Percentiles rank a stretch among this genome's conserved stretches.
phyloP scores from a whole-genome alignment of 208 protist species.

The Wallacemonas sp. region DNA sequence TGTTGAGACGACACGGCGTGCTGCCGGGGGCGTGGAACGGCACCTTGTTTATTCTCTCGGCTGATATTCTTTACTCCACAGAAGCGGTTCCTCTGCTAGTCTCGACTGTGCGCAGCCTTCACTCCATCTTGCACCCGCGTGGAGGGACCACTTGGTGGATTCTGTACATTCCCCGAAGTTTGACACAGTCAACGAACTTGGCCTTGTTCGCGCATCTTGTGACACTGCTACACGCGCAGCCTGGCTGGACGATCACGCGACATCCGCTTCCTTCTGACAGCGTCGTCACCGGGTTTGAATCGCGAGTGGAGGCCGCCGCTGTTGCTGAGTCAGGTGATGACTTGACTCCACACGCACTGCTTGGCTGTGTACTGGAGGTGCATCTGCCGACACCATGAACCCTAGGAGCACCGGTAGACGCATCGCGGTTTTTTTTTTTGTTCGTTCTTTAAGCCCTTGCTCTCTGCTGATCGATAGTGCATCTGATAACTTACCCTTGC shows the following conservation, averaged over 20 bases:
- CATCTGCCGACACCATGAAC: not conserved
- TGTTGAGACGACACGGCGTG: not conserved
- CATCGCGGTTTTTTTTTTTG: not conserved
- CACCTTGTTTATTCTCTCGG: slow-evolving; percentile 19
- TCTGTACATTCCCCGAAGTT: slow-evolving; percentile 32
- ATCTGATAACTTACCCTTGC: no score
- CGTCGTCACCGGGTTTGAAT: slow-evolving; percentile 20
- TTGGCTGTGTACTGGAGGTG: slow-evolving; percentile 21
- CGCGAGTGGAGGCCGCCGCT: not conserved
- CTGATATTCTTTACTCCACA: slow-evolving; percentile 33
- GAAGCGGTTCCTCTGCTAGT: slow-evolving; percentile 30
- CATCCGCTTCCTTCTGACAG: not conserved
- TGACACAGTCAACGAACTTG: slow-evolving; percentile 26
- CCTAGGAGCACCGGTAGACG: no score
- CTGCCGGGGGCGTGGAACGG: not conserved
- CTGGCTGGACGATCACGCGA: not conserved
- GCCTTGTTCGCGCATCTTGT: slow-evolving; percentile 19
- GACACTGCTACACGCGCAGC: not conserved
- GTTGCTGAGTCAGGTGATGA: not conserved
- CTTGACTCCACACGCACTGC: slow-evolving; percentile 8
- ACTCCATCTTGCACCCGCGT: not conserved
- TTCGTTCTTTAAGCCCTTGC: not conserved
- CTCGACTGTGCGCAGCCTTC: slow-evolving; percentile 13
- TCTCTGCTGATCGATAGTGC: no score
- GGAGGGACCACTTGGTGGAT: slow-evolving; percentile 25